These are phyloP conservation scores for Lithospermum erythrorhizon DNA, from an alignment of 257 asterid genomes.

Conservation along the genomic window DNA sequence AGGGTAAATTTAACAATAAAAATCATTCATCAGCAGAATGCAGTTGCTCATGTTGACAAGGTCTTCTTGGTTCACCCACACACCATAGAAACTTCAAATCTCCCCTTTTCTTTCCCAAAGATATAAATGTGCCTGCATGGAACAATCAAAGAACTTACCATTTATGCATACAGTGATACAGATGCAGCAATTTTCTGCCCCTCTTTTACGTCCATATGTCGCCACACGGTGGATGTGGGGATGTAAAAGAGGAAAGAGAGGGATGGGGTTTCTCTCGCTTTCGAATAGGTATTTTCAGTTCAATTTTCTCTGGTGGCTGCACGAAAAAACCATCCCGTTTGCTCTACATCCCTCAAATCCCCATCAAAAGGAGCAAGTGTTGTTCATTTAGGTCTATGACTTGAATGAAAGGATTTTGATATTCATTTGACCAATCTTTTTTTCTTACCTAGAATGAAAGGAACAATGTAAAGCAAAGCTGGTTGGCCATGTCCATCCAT, in stretches of 20 bases:
- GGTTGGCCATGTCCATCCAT: background rate
- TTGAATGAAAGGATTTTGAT: background rate
- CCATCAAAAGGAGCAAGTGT: background rate
- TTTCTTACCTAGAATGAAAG: background rate
- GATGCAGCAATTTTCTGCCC: no score
- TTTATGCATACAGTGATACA: no score
- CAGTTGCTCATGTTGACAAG: slow-evolving; percentile 64
- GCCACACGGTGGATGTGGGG: no score
- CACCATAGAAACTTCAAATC: slow-evolving; percentile 77
- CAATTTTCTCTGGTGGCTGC: no score
- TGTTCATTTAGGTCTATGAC: background rate
- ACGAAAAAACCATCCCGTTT: no score
- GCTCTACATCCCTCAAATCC: background rate
- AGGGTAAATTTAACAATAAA: background rate
- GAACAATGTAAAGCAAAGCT: background rate
- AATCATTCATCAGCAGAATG: slow-evolving; percentile 1
- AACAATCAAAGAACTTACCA: background rate
- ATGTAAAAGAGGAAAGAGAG: no score
- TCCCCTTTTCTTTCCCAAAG: slow-evolving; percentile 68
- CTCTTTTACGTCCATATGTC: no score
- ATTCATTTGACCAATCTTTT: background rate
- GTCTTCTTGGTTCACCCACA: slow-evolving; percentile 72
- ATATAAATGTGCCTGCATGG: slow-evolving; percentile 63
- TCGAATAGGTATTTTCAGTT: no score
- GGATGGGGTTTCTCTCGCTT: no score